These are phyloP conservation scores for Tephrocybe sp. DNA, from an alignment of 768 basidiomycete genomes.

Conservation along the genomic window DNA sequence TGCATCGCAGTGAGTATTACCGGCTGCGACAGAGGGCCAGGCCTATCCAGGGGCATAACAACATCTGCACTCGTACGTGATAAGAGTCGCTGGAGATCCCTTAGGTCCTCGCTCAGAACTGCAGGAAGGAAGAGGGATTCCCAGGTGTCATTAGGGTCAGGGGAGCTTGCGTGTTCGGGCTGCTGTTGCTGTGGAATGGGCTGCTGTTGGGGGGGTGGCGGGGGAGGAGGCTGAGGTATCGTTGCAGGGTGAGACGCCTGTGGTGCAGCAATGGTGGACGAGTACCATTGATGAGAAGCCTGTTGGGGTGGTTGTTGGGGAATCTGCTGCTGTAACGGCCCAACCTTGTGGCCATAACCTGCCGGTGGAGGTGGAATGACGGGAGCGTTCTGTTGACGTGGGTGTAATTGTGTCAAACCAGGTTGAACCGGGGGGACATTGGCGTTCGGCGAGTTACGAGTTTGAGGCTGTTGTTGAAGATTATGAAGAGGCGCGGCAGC, in stretches of 20 bases:
- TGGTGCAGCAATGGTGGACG: slow-evolving; percentile 68
- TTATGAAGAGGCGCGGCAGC: slow-evolving; percentile 38
- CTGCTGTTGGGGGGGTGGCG: slow-evolving; percentile 19
- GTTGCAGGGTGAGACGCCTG: slow-evolving; percentile 81
- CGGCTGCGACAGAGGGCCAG: slow-evolving; percentile 75
- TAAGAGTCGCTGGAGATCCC: slow-evolving; percentile 74
- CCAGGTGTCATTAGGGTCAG: slow-evolving; percentile 42
- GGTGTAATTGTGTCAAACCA: slow-evolving; percentile 36
- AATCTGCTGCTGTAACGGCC: slow-evolving; percentile 36
- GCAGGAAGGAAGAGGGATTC: slow-evolving; percentile 81
- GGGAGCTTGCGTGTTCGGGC: slow-evolving; percentile 10
- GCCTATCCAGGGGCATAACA: slow-evolving; percentile 75
- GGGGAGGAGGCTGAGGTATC: slow-evolving; percentile 53
- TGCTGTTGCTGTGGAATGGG: slow-evolving; percentile 9
- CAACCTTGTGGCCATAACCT: slow-evolving; percentile 37
- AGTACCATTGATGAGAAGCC: slow-evolving; percentile 58
- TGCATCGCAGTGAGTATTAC: slow-evolving; percentile 83
- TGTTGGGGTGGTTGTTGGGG: slow-evolving; percentile 35
- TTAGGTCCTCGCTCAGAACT: slow-evolving; percentile 70
- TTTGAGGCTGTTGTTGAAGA: slow-evolving; percentile 39
- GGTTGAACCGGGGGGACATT: slow-evolving; percentile 36
- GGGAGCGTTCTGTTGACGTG: slow-evolving; percentile 43
- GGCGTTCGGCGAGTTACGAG: slow-evolving; percentile 41
- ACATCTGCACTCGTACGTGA: slow-evolving; percentile 75
- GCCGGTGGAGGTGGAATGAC: slow-evolving; percentile 36